Conservation (phyloP, 2,329 filamentous ascomycete genomes). For the Aureobasidium melanogenum region DNA sequence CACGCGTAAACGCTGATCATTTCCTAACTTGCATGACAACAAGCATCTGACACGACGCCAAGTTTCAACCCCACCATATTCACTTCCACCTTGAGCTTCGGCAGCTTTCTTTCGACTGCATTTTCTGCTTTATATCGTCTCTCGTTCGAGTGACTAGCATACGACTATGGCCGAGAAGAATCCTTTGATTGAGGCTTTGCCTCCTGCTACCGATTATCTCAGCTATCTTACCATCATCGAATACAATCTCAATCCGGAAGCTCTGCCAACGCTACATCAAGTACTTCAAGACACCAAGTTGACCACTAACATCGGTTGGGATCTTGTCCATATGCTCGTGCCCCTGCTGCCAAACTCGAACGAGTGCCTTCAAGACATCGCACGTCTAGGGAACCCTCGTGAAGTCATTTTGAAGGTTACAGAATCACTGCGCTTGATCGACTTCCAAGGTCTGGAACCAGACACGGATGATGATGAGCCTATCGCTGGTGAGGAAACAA, state of each 20-base stretch:
- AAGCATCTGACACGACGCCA: neutral
- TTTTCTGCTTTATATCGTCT: neutral
- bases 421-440: slow-evolving; percentile 57
- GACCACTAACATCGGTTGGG: slow-evolving; percentile 74
- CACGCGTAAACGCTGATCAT: neutral
- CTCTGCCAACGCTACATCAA: slow-evolving; percentile 58
- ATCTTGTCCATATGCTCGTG: slow-evolving; percentile 67
- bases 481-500: slow-evolving; percentile 14
- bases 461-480: slow-evolving; percentile 44
- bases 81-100: neutral
- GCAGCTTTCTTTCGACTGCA: neutral
- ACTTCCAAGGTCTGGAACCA: slow-evolving; percentile 43
- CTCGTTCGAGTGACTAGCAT: neutral
- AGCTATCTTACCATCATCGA: slow-evolving; percentile 74
- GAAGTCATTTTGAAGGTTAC: slow-evolving; percentile 76
- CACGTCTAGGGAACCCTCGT: slow-evolving; percentile 67
- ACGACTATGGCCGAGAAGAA: slow-evolving; percentile 25
- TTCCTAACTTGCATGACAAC: neutral
- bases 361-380: slow-evolving; percentile 63
- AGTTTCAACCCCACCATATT: slow-evolving; percentile 1
- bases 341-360: slow-evolving; percentile 57
- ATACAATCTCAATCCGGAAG: slow-evolving; percentile 58
- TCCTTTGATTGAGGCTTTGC: slow-evolving; percentile 50
- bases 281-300: slow-evolving; percentile 60
- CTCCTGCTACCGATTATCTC: slow-evolving; percentile 58